Evolutionary conservation across 495 filamentous ascomycete species (phyloP).

Genomic region (Ascodesmis nigricans): DNA sequence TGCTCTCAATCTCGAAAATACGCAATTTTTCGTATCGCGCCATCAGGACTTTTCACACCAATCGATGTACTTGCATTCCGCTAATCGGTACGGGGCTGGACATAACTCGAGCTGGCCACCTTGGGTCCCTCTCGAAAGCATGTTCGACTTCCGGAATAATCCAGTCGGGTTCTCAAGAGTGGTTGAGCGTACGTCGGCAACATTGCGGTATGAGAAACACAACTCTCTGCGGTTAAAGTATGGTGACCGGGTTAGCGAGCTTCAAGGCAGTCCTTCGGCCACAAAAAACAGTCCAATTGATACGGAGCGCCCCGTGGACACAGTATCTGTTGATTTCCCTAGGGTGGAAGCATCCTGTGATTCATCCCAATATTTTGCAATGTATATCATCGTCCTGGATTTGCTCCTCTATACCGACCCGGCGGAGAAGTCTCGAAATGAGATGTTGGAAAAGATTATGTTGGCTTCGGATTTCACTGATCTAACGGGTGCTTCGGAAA

Average conservation of each 20-base stretch:
- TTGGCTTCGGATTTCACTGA: slow-evolving; percentile 99
- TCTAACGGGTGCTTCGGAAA: slow-evolving; percentile 74
- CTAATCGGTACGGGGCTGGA: slow-evolving; percentile 73
- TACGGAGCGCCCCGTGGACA: slow-evolving; percentile 64
- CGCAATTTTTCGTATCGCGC: slow-evolving; percentile 92
- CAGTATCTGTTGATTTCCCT: slow-evolving; percentile 91
- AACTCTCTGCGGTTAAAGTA: slow-evolving; percentile 94
- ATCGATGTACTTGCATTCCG: slow-evolving; percentile 77
- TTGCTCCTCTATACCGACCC: slow-evolving; percentile 88
- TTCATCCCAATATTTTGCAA: slow-evolving; percentile 84
- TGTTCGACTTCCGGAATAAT: slow-evolving; percentile 82
- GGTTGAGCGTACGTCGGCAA: slow-evolving; percentile 83
- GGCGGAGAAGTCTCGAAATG: slow-evolving; percentile 79
- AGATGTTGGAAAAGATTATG: slow-evolving; percentile 94
- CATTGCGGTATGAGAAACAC: slow-evolving; percentile 88
- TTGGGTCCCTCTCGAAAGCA: slow-evolving; percentile 92
- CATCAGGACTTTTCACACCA: slow-evolving; percentile 62
- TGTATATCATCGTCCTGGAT: slow-evolving; percentile 93
- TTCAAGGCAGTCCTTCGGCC: slow-evolving; percentile 25
- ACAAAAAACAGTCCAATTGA: slow-evolving; percentile 28
- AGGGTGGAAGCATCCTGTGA: slow-evolving; percentile 81
- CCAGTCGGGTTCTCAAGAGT: slow-evolving; percentile 92
- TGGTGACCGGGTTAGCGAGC: slow-evolving; percentile 67
- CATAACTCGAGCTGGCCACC: slow-evolving; percentile 79
- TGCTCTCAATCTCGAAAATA: slow-evolving; percentile 79